Evolutionary conservation across 768 basidiomycete genomes (phyloP).

Genomic region (Tylopilus subfusipes): DNA sequence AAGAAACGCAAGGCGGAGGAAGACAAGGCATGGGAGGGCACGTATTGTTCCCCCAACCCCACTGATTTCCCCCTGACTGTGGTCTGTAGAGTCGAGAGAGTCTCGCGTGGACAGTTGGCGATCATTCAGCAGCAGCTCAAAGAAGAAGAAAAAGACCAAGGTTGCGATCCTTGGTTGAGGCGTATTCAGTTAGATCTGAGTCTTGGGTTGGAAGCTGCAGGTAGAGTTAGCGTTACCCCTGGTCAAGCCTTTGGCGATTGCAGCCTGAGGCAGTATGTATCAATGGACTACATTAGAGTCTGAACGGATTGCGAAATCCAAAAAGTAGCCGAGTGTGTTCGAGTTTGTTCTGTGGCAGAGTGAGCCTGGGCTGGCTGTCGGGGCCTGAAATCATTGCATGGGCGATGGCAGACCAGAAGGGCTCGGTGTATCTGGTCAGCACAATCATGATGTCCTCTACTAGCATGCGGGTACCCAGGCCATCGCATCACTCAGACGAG

Average conservation of each 20-base stretch:
- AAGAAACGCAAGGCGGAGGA: slow-evolving; percentile 88
- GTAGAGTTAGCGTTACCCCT: slow-evolving; percentile 15
- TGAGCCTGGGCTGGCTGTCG: too few species aligned
- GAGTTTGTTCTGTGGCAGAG: too few species aligned
- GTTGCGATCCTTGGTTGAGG: slow-evolving; percentile 60
- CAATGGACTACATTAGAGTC: not conserved
- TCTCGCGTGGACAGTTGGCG: slow-evolving; percentile 85
- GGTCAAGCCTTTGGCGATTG: not conserved
- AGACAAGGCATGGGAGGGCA: slow-evolving; percentile 88
- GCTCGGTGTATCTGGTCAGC: too few species aligned
- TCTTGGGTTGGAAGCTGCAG: not conserved
- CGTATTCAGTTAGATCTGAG: not conserved
- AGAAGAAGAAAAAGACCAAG: slow-evolving; percentile 85
- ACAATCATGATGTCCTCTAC: too few species aligned
- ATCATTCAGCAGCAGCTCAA: slow-evolving; percentile 56
- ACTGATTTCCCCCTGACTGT: not conserved
- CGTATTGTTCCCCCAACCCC: slow-evolving; percentile 3
- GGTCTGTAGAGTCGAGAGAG: slow-evolving; percentile 60
- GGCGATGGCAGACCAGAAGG: too few species aligned
- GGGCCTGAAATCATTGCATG: too few species aligned
- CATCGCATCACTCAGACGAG: too few species aligned
- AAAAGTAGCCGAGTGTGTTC: too few species aligned
- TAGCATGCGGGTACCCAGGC: too few species aligned
- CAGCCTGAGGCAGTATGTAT: slow-evolving; percentile 12
- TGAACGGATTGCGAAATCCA: too few species aligned